A percentile compares a stretch with the other conserved stretches of the same genome.
Conservation (phyloP, 1,284 basidiomycete genomes). For the Erythrobasidium hasegawianum region DNA sequence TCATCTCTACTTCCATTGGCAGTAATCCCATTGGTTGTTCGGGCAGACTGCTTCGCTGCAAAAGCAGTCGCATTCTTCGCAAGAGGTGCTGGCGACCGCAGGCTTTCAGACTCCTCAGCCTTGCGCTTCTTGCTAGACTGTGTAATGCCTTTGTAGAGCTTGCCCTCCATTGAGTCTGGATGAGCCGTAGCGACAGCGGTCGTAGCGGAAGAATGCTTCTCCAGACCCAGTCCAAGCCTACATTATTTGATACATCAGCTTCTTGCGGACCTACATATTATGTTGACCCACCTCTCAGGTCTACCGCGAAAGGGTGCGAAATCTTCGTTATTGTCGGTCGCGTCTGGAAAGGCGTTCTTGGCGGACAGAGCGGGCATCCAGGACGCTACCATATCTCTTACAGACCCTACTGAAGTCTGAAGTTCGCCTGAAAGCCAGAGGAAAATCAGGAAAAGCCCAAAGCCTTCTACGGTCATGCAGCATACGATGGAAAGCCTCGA, state of each 20-base stretch:
- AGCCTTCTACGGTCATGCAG: neutral
- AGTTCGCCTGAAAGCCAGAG: constrained; percentile 14
- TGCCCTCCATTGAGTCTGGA: constrained; percentile 16
- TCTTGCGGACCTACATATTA: neutral
- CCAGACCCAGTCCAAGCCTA: constrained; percentile 28
- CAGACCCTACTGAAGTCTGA: constrained; percentile 16
- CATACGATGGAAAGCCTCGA: constrained; percentile 31
- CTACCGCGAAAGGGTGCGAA: constrained; percentile 18
- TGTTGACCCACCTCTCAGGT: constrained; percentile 21
- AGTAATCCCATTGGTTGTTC: neutral
- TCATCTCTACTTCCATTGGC: neutral
- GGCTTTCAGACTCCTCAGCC: constrained; percentile 10
- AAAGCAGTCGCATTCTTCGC: neutral
- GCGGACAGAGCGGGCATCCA: constrained; percentile 15
- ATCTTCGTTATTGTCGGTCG: constrained; percentile 7
- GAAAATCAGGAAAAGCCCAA: neutral
- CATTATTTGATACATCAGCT: neutral
- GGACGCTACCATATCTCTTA: constrained; percentile 28
- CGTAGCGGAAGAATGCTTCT: constrained; percentile 10
- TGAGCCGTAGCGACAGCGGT: constrained; percentile 15
- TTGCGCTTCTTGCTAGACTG: constrained; percentile 16
- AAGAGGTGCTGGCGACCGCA: neutral
- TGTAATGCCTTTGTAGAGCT: constrained; percentile 14
- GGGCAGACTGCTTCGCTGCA: neutral
- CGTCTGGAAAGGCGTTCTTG: neutral